phyloP scores from a whole-genome alignment of 2,329 filamentous ascomycete species.

The Fusarium nanum region DNA sequence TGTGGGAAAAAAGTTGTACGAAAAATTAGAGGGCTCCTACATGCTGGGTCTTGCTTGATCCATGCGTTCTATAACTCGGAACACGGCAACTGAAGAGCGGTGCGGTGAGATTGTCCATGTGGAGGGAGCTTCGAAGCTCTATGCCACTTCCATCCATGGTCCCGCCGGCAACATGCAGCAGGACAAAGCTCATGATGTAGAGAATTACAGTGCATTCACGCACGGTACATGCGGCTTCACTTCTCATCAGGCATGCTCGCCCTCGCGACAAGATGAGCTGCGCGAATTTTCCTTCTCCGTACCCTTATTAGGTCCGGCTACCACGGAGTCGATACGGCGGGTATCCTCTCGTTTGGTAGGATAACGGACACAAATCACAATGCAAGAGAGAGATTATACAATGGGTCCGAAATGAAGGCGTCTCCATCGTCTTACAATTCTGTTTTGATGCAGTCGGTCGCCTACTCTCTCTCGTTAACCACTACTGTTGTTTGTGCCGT shows the following conservation, averaged over 20 bases:
- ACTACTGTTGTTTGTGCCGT: constrained; percentile 3
- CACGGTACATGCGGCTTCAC: constrained; percentile 3
- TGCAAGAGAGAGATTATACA: constrained; percentile 33
- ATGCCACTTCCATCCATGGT: constrained; percentile 31
- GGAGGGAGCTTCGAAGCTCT: constrained; percentile 39
- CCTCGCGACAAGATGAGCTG: constrained; percentile 20
- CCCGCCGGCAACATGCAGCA: constrained; percentile 24
- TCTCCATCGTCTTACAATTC: constrained; percentile 21
- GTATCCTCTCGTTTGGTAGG: constrained; percentile 1
- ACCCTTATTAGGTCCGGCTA: constrained; percentile 14
- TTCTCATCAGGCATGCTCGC: not conserved
- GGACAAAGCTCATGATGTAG: constrained; percentile 15
- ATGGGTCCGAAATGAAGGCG: constrained; percentile 21
- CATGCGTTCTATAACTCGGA: constrained; percentile 41
- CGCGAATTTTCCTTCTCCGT: constrained; percentile 35
- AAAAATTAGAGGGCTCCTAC: constrained; percentile 4
- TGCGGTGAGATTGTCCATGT: constrained; percentile 46
- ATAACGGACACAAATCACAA: constrained; percentile 10
- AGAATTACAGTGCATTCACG: constrained; percentile 26
- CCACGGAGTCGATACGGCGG: constrained; percentile 17
- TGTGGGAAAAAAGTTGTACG: not conserved
- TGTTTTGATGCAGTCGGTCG: constrained; percentile 4
- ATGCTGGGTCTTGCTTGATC: constrained; percentile 7
- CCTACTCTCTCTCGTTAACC: not conserved
- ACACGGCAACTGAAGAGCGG: constrained; percentile 45